Conservation (phyloP, 352 stramenopile species). For the Phytophthora boehmeriae region DNA sequence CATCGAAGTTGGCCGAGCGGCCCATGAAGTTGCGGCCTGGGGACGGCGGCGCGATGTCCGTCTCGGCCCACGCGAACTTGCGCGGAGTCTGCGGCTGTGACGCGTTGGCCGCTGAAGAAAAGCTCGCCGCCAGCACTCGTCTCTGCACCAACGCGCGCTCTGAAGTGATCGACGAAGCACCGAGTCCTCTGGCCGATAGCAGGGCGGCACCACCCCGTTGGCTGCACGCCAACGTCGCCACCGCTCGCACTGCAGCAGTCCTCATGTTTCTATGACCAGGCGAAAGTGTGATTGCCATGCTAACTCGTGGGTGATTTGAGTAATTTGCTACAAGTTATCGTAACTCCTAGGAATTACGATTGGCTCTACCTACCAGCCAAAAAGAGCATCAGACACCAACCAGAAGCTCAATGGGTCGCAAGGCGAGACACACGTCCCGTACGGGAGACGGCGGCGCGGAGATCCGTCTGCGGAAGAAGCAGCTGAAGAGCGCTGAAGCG, state of each 20-base stretch:
- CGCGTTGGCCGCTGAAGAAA: conserved; percentile 16
- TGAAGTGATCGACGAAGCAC: conserved; percentile 6
- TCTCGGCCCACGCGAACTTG: conserved; percentile 77
- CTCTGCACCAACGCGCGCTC: neutral
- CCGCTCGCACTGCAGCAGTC: conserved; percentile 9
- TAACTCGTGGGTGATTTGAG: no score
- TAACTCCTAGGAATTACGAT: no score
- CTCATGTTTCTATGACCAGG: conserved; percentile 11
- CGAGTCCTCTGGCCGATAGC: conserved; percentile 5
- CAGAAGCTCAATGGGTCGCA: conserved; percentile 66
- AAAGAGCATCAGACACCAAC: conserved; percentile 20
- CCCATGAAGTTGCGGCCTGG: conserved; percentile 73
- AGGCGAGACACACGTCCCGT: conserved; percentile 66
- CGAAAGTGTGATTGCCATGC: neutral
- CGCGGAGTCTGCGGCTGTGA: conserved; percentile 5
- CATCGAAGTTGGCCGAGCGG: conserved; percentile 82
- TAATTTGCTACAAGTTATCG: no score
- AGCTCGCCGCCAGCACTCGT: conserved; percentile 5
- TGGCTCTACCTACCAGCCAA: conserved; percentile 27
- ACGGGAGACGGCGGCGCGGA: conserved; percentile 82
- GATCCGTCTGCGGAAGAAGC: conserved; percentile 68
- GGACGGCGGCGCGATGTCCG: conserved; percentile 81
- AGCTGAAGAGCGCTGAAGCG: conserved; percentile 62
- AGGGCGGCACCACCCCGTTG: conserved; percentile 10
- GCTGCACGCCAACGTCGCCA: conserved; percentile 11